Conservation (phyloP, 2,329 filamentous ascomycete species). For the Neonectria hederae region DNA sequence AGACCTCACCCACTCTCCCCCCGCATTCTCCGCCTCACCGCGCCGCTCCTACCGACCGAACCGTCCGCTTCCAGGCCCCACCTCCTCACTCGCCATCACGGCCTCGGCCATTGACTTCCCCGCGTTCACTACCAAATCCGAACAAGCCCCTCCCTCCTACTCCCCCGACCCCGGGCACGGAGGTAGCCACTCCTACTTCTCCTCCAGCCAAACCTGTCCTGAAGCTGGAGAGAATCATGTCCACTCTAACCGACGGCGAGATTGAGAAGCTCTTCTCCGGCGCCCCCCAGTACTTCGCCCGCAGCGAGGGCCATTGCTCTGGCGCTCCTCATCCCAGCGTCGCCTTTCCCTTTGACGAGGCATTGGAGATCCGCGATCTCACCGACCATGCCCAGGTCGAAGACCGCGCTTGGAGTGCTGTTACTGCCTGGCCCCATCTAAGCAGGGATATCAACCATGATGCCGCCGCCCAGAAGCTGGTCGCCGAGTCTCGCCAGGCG, state of each 20-base stretch:
- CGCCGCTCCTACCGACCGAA: constrained; percentile 39
- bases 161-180: constrained; percentile 54
- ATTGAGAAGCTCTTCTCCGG: constrained; percentile 78
- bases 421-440: constrained; percentile 72
- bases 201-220: constrained; percentile 55
- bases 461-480: constrained; percentile 53
- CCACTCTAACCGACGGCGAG: constrained; percentile 66
- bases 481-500: constrained; percentile 57
- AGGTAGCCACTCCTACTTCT: constrained; percentile 38
- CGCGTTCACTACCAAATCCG: constrained; percentile 54
- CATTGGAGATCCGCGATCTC: constrained; percentile 68
- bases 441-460: constrained; percentile 60
- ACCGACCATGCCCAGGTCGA: constrained; percentile 72
- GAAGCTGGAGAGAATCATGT: constrained; percentile 67
- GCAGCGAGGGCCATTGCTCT: constrained; percentile 66
- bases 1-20: constrained; percentile 28
- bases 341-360: constrained; percentile 73
- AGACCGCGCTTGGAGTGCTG: constrained; percentile 69
- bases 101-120: constrained; percentile 42
- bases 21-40: constrained; percentile 42
- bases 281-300: constrained; percentile 76
- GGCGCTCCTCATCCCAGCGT: constrained; percentile 70
- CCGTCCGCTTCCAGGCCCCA: constrained; percentile 38
- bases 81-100: constrained; percentile 39
- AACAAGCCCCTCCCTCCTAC: constrained; percentile 68